Evolutionary conservation across 2,329 filamentous ascomycete genomes (phyloP).

Genomic region (Xylaria sp.): DNA sequence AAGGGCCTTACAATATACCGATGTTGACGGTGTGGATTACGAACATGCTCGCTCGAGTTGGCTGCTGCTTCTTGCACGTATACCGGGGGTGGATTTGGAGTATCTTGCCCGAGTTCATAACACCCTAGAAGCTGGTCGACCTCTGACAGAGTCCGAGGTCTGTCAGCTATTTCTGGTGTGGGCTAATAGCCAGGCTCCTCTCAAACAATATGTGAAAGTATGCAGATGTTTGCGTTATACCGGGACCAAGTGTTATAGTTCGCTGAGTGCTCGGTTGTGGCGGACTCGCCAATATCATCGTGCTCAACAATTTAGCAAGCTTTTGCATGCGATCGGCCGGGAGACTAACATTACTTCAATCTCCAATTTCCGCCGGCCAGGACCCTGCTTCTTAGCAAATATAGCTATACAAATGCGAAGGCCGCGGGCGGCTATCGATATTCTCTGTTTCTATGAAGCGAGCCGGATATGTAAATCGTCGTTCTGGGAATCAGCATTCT

Average conservation of each 20-base stretch:
- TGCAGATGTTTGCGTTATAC: conserved; percentile 4
- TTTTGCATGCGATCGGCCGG: conserved; percentile 43
- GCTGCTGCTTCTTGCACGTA: conserved; percentile 45
- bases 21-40: conserved; percentile 27
- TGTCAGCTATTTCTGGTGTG: conserved; percentile 43
- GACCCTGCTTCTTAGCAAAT: conserved; percentile 34
- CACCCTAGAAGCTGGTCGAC: conserved; percentile 40
- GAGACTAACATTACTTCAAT: conserved; percentile 40
- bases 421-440: conserved; percentile 42
- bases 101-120: conserved; percentile 38
- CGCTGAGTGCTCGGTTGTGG: conserved; percentile 39
- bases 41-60: conserved; percentile 39
- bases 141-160: conserved; percentile 39
- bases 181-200: conserved; percentile 33
- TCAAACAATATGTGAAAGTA: conserved; percentile 22
- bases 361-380: conserved; percentile 28
- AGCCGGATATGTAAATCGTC: conserved; percentile 13
- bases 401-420: conserved; percentile 40
- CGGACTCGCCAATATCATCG: conserved; percentile 36
- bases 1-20: conserved; percentile 29
- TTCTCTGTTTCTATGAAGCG: conserved; percentile 36
- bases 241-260: conserved; percentile 28
- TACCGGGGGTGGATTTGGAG: conserved; percentile 38
- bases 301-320: conserved; percentile 35
- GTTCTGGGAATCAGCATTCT: conserved; percentile 42